Evolutionary conservation across 139 green algal species (phyloP).

Genomic region (Ettlia oleoabundans): DNA sequence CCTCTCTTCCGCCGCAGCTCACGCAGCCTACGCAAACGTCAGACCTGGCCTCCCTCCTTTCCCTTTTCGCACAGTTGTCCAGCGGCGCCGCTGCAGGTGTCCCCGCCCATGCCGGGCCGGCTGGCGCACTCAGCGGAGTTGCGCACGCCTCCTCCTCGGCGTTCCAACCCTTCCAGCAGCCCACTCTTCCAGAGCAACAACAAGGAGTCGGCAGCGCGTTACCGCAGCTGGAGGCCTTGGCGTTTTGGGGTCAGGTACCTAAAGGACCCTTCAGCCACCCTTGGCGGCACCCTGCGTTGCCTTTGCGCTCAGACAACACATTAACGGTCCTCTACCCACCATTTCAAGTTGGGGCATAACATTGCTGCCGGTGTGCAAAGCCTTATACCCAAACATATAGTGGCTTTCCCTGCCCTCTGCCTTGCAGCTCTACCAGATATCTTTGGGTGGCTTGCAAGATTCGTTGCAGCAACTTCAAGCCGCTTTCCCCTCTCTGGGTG

Average conservation of each 20-base stretch:
- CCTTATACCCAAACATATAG: neutral
- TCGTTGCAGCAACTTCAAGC: conserved; percentile 6
- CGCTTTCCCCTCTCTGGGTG: neutral
- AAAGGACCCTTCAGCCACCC: neutral
- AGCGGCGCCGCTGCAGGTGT: too few relatives aligned
- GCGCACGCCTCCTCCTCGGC: neutral
- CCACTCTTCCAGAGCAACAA: neutral
- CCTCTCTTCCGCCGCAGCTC: too few relatives aligned
- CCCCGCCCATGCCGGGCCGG: neutral
- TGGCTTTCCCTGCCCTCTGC: neutral
- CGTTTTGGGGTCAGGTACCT: conserved; percentile 5
- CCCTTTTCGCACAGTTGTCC: neutral
- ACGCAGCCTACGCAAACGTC: too few relatives aligned
- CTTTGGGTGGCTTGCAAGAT: neutral
- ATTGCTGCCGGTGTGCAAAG: neutral
- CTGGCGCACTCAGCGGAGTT: too few relatives aligned
- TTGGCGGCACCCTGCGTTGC: neutral
- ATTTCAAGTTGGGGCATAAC: neutral
- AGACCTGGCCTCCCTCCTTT: neutral
- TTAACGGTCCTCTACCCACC: neutral
- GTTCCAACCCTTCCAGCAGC: neutral
- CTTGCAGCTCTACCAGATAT: conserved; percentile 23
- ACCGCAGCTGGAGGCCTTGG: neutral
- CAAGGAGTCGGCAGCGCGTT: neutral
- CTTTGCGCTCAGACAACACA: neutral